Evolutionary conservation across 1,284 basidiomycete genomes (phyloP), one percentile per base, ranked within the genome.

Genomic region (Naganishia cerealis): DNA sequence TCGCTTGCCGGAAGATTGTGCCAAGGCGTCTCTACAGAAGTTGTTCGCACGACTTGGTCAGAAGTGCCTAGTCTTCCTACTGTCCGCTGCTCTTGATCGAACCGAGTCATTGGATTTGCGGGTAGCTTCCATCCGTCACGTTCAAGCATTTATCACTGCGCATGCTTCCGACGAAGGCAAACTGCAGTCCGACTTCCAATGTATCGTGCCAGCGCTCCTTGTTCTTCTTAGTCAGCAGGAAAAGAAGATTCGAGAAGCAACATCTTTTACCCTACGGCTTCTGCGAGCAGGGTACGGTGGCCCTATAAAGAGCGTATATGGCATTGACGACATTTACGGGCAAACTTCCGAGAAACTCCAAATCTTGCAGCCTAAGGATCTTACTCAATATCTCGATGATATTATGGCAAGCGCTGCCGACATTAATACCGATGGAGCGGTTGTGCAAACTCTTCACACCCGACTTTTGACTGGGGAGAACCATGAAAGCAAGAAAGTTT

Each of bases 51-150:
- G 84, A 66, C 81, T 94, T 3, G 86, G 85, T 65, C 86, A 89
- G 24, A 55, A 88, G 88, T 65, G 83, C 88, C 81, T 97, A n/a
- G 82, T 88, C 1, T 94, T 98, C 83, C 85, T 98, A 24, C 85
- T 87, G 16, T 85, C 89, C 7, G 72, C 90, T 40, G 90, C 89
- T 88, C 80, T 84, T 36, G 76, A 70, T 16, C 71, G 70, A 42
- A 71, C 75, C 21, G 76, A 77, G 50, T 72, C 78, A 12, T 67
- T 76, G 9, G 74, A 79, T 67, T 77, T 84, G 9, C 90, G 92
- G 71, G 85, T 87, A 13, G 83, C 86, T 2, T 90, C 94, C 0
- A 90, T 96, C 71, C 81, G 90, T 33, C 87, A 92, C 73, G 90
- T 91, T 0, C 85, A 88, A 71, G 83, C 83, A 0, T 83, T 83